Base-by-base conservation (phyloP, 768 basidiomycete genomes). In the Agaricus blazei region DNA sequence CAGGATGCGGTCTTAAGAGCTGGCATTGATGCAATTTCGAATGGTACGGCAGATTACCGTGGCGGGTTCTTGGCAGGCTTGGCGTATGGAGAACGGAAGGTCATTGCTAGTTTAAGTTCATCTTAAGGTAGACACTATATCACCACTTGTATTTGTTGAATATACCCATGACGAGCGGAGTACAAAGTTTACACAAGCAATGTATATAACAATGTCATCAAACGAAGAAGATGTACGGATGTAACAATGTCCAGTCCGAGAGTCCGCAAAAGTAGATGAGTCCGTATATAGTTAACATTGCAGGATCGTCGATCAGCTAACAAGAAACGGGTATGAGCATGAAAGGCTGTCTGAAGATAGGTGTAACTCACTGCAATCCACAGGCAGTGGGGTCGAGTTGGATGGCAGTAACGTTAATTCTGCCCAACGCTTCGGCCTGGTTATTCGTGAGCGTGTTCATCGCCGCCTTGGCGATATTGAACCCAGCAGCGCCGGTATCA, bases 391-490 rank as follows among this genome's bases (percentile, higher is more conserved):
- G 54, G 38, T 59, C 67, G 9, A 85, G 78, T 57, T 79, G 66
- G 3, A 56, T 67, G 4, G 78, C 68, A 8, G 65, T 69, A 11
- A 80, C 80, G 12, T 70, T 45, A 23, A 85, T 71, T 26, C 76
- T 67, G 8, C 85, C 85, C 26, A 80, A 63, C 36, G 72, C 62
- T 41, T 65, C 70, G 0, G 76, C 84, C 60, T 78, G 67, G 36
- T 70, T 72, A 47, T 70, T 67, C 9, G 84, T 85, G 57, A 85
- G 64, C 5, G 57, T 60, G 57, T 85, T 77, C 82, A 85, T 80
- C 23, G 82, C 82, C 27, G 62, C 67, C 58, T 74, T 61, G 0
- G 81, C 74, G 24, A 84, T 65, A 53, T 79, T 81, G 61, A 81
- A 83, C 4, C 63, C 55, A 7, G 72, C 73, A 9, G 65, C 4